Percentiles rank a stretch among this genome's conserved stretches.
Conservation (phyloP, 306 rosid genomes). For the Delonix regia region DNA sequence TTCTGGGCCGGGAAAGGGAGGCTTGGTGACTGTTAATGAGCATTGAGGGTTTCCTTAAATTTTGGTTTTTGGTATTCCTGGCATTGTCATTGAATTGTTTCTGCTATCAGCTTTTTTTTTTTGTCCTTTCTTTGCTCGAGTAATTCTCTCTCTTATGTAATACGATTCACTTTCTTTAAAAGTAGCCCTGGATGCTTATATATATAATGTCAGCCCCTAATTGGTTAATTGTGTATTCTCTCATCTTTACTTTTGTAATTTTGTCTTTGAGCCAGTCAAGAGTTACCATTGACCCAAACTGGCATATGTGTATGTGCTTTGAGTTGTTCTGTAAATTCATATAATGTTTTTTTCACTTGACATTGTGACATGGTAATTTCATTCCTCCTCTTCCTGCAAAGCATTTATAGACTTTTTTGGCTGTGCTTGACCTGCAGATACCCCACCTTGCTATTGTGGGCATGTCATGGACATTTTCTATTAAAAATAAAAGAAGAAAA, state of each 20-base stretch:
- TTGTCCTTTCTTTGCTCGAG: neutral
- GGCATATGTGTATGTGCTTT: neutral
- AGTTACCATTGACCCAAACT: neutral
- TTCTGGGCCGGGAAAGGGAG: neutral
- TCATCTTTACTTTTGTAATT: neutral
- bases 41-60: neutral
- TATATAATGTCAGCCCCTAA: neutral
- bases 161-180: neutral
- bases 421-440: conserved; percentile 36
- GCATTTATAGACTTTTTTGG: neutral
- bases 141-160: neutral
- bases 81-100: neutral
- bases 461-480: conserved; percentile 52
- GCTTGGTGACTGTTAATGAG: neutral
- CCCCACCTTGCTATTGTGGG: conserved; percentile 38
- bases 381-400: neutral
- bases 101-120: neutral
- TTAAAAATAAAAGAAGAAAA: conserved; percentile 42
- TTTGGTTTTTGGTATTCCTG: neutral
- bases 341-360: neutral
- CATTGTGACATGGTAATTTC: neutral
- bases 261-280: neutral
- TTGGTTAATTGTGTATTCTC: neutral
- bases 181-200: neutral
- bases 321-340: neutral